These are phyloP conservation scores for Claviceps spartinae DNA, from an alignment of 2,329 filamentous ascomycete genomes.

Conservation along the genomic window DNA sequence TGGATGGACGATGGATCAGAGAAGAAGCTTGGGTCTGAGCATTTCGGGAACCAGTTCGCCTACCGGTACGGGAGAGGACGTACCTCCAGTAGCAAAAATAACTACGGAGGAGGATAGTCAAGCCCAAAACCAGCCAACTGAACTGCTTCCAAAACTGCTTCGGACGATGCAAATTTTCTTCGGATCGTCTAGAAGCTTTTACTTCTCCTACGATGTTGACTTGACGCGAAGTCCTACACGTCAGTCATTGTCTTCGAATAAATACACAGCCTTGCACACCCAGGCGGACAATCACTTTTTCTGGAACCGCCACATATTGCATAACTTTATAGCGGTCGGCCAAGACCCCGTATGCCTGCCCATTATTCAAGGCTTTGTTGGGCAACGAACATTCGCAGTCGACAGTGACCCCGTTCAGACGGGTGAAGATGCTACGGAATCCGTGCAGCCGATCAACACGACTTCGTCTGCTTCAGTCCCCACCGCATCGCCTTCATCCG, in stretches of 20 bases:
- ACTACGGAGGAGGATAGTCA: constrained; percentile 28
- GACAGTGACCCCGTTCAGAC: constrained; percentile 45
- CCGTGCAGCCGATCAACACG: constrained; percentile 31
- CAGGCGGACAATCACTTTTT: constrained; percentile 71
- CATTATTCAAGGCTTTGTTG: constrained; percentile 87
- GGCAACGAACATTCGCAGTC: constrained; percentile 68
- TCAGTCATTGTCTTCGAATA: constrained; percentile 9
- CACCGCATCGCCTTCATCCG: constrained; percentile 13
- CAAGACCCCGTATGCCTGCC: constrained; percentile 62
- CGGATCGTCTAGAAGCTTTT: constrained; percentile 71
- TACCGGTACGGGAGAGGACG: constrained; percentile 9
- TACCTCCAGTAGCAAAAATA: constrained; percentile 12
- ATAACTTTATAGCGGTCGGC: constrained; percentile 61
- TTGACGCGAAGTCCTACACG: constrained; percentile 55
- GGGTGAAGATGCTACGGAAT: constrained; percentile 32
- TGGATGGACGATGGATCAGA: constrained; percentile 63
- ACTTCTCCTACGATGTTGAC: constrained; percentile 90
- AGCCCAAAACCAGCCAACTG: constrained; percentile 15
- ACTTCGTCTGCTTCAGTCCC: constrained; percentile 16
- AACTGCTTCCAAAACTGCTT: constrained; percentile 70
- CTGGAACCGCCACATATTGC: constrained; percentile 72
- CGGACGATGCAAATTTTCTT: constrained; percentile 77
- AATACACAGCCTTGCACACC: constrained; percentile 46
- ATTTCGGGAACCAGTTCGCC: constrained; percentile 15
- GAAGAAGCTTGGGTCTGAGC: constrained; percentile 56